Evolutionary conservation across 2,329 filamentous ascomycete species (phyloP), one percentile per base, ranked within the genome.

Genomic region (Chaetomium olivaceum): DNA sequence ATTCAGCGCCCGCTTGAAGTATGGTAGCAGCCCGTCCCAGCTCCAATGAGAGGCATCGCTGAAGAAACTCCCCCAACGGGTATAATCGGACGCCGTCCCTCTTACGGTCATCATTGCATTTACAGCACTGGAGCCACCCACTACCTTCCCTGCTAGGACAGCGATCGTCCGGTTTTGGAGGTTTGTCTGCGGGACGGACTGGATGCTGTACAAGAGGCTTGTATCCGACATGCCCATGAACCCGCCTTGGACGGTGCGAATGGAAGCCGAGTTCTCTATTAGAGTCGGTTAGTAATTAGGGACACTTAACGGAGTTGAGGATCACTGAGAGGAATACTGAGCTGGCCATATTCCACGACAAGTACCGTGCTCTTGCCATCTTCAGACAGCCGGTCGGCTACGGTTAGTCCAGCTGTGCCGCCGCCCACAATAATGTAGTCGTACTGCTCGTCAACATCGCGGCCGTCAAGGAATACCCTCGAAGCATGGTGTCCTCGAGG

Each of bases 101-200:
- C 71, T 55, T 8, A 71, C 57, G 0, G 69, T 70, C 69, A 72
- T 71, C 69, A 72, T 71, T 51, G 68, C 71, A 58, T 72, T 72
- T 21, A 72, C 67, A 2, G 71, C 71, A 2, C 66, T 69, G 48
- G 67, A 65, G 4, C 79, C 79, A 23, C 78, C 79, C 0, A 80
- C 71, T 0, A 75, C 72, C 46, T 72, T 74, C 0, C 72, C 74
- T 5, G 70, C 67, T 9, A 71, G 52, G 0, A 74, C 73, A 0
- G 58, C 50, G 1, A 69, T 70, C 9, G 67, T 71, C n/a, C 70
- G 68, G 70, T 73, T 73, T 27, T 65, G 57, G 19, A 75, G 67
- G 59, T 73, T 68, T 4, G 56, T 61, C 43, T 76, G 74, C 0
- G 74, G 75, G n/a, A 73, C 72, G 1, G 75, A 76, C 58, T 61